Conservation (phyloP, 148 eudicot genomes). For the Nyssa sinensis region DNA sequence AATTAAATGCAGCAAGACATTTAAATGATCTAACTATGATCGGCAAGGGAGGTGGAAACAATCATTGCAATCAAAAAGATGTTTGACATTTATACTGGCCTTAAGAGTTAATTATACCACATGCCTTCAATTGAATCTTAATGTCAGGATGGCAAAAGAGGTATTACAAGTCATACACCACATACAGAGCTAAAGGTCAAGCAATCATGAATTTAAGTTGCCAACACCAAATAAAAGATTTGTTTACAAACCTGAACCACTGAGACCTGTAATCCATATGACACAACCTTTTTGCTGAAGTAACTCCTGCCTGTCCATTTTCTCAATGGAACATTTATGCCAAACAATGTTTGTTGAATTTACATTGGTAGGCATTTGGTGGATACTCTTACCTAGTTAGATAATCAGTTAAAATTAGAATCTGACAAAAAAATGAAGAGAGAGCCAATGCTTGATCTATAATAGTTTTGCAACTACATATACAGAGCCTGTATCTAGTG, state of each 20-base stretch:
- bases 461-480: not conserved
- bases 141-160: not conserved
- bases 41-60: too few relatives aligned
- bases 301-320: conserved; percentile 67
- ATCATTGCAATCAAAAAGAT: not conserved
- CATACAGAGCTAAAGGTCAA: too few relatives aligned
- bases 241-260: conserved; percentile 88
- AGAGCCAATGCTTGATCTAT: not conserved
- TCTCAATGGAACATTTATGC: conserved; percentile 82
- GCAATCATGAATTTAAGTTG: conserved; percentile 8
- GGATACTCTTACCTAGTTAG: conserved; percentile 37
- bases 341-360: conserved; percentile 68
- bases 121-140: not conserved
- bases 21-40: not conserved
- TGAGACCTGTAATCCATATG: conserved; percentile 94
- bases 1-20: not conserved
- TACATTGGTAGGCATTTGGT: conserved; percentile 42
- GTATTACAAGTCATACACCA: not conserved
- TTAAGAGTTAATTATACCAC: not conserved
- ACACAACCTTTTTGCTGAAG: conserved; percentile 96
- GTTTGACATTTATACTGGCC: not conserved
- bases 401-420: conserved; percentile 14
- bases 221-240: not conserved
- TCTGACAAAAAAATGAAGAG: not conserved
- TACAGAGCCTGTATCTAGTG: not conserved